These are phyloP conservation scores for Eucalyptus cladocalyx DNA, from an alignment of 345 rosid genomes.

Conservation along the genomic window DNA sequence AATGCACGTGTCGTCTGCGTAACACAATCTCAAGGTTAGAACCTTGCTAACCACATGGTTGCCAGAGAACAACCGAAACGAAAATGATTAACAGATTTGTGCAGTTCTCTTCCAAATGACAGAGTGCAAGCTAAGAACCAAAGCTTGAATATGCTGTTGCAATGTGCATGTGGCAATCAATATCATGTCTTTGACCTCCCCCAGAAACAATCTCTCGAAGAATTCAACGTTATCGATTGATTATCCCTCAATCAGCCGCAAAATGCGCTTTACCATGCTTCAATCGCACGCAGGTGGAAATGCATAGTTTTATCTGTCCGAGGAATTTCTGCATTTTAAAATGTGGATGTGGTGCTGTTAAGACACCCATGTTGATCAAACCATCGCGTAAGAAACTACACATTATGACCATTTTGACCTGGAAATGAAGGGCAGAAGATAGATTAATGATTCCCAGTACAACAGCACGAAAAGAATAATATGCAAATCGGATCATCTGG, in stretches of 20 bases:
- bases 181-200: not conserved
- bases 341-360: not conserved
- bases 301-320: not conserved
- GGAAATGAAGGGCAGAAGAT: not conserved
- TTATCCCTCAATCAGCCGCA: not conserved
- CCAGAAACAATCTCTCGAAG: not conserved
- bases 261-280: not conserved
- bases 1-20: not conserved
- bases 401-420: not conserved
- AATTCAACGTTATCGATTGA: not conserved
- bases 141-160: not conserved
- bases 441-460: not conserved
- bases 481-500: not conserved
- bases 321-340: not conserved
- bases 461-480: not conserved
- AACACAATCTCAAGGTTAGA: not conserved
- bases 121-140: not conserved
- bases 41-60: not conserved
- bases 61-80: not conserved
- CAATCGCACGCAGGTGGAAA: not conserved
- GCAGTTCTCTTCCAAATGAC: not conserved
- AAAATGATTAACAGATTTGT: not conserved
- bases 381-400: not conserved
- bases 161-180: not conserved
- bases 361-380: not conserved